Percentiles rank a stretch among this genome's conserved stretches.
Conservation (phyloP, 306 rosid species). For the Macrotyloma uniflorum region DNA sequence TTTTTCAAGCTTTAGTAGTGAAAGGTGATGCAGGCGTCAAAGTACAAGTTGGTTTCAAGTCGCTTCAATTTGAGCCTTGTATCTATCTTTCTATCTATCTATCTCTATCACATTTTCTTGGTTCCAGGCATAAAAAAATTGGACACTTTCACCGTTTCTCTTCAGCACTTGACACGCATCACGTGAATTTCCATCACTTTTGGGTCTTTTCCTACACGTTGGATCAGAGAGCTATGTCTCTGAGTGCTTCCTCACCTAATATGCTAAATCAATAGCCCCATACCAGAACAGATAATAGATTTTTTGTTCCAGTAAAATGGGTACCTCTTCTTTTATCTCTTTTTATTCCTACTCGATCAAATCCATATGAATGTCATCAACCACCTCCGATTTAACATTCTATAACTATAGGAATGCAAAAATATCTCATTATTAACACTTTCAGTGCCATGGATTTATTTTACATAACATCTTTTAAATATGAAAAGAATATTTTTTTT, state of each 20-base stretch:
- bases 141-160: slow-evolving; percentile 29
- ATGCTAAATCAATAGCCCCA: slow-evolving; percentile 32
- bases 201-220: neutral
- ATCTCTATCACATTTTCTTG: slow-evolving; percentile 34
- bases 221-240: neutral
- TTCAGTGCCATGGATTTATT: no score
- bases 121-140: slow-evolving; percentile 39
- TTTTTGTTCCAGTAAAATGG: neutral
- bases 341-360: neutral
- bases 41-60: slow-evolving; percentile 50
- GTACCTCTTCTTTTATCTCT: no score
- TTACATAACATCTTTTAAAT: no score
- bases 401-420: neutral
- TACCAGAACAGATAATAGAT: slow-evolving; percentile 10
- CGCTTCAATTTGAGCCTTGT: slow-evolving; percentile 29
- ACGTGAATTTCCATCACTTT: slow-evolving; percentile 45
- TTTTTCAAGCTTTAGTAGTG: slow-evolving; percentile 40
- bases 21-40: slow-evolving; percentile 48
- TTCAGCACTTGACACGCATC: slow-evolving; percentile 44
- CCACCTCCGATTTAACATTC: neutral
- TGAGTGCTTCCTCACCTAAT: slow-evolving; percentile 44
- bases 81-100: neutral
- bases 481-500: no score
- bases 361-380: neutral
- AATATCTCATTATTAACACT: no score